These are phyloP conservation scores for Metschnikowia similis DNA, from an alignment of 805 yeast species.

Conservation along the genomic window DNA sequence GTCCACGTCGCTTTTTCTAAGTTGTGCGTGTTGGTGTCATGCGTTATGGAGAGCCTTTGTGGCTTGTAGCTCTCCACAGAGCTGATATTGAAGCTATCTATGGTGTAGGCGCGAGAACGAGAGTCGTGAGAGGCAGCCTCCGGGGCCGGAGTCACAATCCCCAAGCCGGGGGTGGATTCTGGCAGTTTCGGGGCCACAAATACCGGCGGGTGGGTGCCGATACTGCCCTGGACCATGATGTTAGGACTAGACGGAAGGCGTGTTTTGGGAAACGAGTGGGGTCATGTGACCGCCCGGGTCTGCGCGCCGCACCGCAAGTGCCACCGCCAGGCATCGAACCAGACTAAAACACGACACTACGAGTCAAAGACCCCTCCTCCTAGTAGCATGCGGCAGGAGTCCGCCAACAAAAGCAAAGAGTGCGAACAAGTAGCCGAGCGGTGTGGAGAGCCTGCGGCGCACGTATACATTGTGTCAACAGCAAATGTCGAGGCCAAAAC, in stretches of 20 bases:
- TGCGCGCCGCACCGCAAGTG: background rate
- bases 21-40: conserved; percentile 1
- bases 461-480: background rate
- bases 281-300: conserved; percentile 2
- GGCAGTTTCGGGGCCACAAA: background rate
- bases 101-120: conserved; percentile 14
- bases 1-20: conserved; percentile 46
- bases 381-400: too few species aligned
- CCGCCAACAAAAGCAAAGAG: background rate
- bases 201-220: background rate
- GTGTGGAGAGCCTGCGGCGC: background rate
- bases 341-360: too few species aligned
- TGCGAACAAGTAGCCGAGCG: background rate
- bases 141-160: conserved; percentile 8
- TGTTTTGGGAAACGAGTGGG: background rate
- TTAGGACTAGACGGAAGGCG: background rate
- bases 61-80: conserved; percentile 14
- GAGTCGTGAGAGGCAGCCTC: background rate
- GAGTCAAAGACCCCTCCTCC: too few species aligned
- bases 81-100: conserved; percentile 18
- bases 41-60: background rate
- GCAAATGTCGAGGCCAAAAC: background rate
- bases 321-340: too few species aligned
- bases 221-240: conserved; percentile 4
- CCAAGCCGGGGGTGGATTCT: conserved; percentile 7